Percentiles rank a stretch among this genome's conserved stretches.
Evolutionary conservation across 306 rosid genomes (phyloP).

Genomic region (Castanospermum australe): DNA sequence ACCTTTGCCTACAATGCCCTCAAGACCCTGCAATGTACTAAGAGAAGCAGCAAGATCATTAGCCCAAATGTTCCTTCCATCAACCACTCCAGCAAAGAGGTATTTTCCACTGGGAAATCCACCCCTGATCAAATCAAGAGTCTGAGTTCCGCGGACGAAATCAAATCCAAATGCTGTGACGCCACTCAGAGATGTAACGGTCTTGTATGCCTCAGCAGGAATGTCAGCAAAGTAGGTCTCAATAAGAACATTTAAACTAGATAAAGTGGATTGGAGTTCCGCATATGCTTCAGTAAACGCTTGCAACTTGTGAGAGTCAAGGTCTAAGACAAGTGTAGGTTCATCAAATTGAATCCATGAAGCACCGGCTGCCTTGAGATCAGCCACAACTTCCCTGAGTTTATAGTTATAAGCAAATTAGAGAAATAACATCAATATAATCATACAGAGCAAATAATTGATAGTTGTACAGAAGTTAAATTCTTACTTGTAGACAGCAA

Average conservation of each 20-base stretch:
- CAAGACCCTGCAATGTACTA: conserved; percentile 44
- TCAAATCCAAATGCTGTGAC: conserved; percentile 79
- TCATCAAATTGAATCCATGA: conserved; percentile 89
- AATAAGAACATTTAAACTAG: conserved; percentile 73
- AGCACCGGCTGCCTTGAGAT: conserved; percentile 90
- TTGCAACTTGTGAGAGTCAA: conserved; percentile 61
- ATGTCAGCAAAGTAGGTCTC: conserved; percentile 89
- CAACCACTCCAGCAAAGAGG: conserved; percentile 88
- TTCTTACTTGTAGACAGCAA: conserved; percentile 73
- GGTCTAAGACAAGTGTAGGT: conserved; percentile 81
- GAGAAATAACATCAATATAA: neutral
- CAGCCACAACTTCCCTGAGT: conserved; percentile 76
- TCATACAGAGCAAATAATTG: neutral
- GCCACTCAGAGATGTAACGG: conserved; percentile 62
- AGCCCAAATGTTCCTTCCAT: conserved; percentile 97
- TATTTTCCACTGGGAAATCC: conserved; percentile 74
- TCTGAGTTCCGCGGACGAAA: conserved; percentile 70
- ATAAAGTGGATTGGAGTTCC: conserved; percentile 59
- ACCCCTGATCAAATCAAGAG: conserved; percentile 65
- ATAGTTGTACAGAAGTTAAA: neutral
- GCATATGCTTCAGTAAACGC: conserved; percentile 76
- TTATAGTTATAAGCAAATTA: conserved; percentile 23
- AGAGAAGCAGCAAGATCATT: conserved; percentile 72
- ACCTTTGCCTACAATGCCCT: conserved; percentile 82
- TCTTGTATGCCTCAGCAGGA: conserved; percentile 78